Evolutionary conservation across 2,329 filamentous ascomycete species (phyloP), one percentile per base, ranked within the genome.

Genomic region (Botrytis fragariae): DNA sequence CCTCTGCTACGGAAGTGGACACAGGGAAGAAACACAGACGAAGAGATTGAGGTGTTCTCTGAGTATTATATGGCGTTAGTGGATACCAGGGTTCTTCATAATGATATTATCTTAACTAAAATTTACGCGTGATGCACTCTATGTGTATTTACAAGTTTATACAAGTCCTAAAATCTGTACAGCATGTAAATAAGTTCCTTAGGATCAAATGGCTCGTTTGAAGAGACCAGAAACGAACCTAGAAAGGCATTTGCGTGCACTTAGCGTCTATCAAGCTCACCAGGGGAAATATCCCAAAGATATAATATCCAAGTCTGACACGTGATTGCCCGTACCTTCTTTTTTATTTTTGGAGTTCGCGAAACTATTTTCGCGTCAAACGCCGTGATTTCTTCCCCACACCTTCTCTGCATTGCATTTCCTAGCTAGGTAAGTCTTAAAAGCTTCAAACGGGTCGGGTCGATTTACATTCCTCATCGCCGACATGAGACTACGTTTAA

Each of bases 401-500:
- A 35, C 62, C 42, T 60, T 14, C 48, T 68, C 25, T 60, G 45
- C 61, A 51, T 68, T 25, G 25, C 45, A 65, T 44, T 39, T 72
- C 25, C 22, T 51, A 57, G 51, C 51, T 57, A 29, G 51, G n/a
- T 29, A 57, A 18, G n/a, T 57, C 16, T 57, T 29, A 35, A 25
- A 29, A 37, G 51, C 39, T 35, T 59, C 48, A 68, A 68, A 68
- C 45, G 48, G 35, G 42, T 32, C 35, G 51, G 37, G n/a, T 57
- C n/a, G 51, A 57, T 57, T 65, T 48, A 71, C 74, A 69, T 76
- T 70, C 54, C 72, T 69, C 71, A 37, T n/a, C 45, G 35, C 29
- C 65, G 75, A 16, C 22, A 89, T 96, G 86, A 92, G 94, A 79
- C 87, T 97, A 74, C 91, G 92, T 76, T 84, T 97, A 65, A 85